These are phyloP conservation scores for Neospermospora avenae DNA, from an alignment of 2,329 filamentous ascomycete species.

Conservation along the genomic window DNA sequence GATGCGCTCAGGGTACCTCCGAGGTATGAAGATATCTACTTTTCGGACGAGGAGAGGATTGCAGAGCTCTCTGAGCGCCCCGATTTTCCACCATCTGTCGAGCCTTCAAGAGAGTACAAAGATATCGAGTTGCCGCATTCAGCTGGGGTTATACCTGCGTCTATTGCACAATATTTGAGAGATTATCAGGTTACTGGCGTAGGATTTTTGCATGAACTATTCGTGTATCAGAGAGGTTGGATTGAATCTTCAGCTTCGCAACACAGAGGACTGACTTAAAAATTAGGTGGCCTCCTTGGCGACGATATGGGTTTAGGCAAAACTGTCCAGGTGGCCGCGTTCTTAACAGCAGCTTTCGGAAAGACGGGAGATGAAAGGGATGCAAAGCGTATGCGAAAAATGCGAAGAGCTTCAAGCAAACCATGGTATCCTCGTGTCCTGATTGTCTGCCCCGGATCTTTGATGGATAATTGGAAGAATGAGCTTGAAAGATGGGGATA, in stretches of 20 bases:
- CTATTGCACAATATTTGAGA: constrained; percentile 86
- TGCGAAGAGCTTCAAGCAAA: constrained; percentile 54
- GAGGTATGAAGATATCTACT: constrained; percentile 69
- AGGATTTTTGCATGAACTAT: constrained; percentile 80
- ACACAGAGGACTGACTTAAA: not conserved
- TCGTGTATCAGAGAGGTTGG: constrained; percentile 80
- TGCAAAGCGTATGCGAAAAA: constrained; percentile 80
- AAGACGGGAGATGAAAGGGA: constrained; percentile 91
- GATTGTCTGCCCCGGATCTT: constrained; percentile 81
- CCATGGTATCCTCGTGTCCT: constrained; percentile 81
- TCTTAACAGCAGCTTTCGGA: constrained; percentile 86
- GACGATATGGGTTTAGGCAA: constrained; percentile 99
- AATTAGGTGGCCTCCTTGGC: constrained; percentile 62
- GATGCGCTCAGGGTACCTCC: constrained; percentile 75
- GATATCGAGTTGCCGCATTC: constrained; percentile 75
- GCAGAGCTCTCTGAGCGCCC: constrained; percentile 67
- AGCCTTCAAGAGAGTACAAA: constrained; percentile 66
- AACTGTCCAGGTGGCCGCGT: constrained; percentile 92
- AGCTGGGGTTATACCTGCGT: constrained; percentile 76
- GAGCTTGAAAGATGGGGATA: constrained; percentile 90
- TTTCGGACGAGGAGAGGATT: constrained; percentile 66
- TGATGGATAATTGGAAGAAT: constrained; percentile 88
- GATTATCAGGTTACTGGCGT: constrained; percentile 89
- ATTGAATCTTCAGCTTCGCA: not conserved
- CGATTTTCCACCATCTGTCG: constrained; percentile 56